Base-by-base conservation (phyloP, 768 basidiomycete species). In the Neoboletus subvelutipes region DNA sequence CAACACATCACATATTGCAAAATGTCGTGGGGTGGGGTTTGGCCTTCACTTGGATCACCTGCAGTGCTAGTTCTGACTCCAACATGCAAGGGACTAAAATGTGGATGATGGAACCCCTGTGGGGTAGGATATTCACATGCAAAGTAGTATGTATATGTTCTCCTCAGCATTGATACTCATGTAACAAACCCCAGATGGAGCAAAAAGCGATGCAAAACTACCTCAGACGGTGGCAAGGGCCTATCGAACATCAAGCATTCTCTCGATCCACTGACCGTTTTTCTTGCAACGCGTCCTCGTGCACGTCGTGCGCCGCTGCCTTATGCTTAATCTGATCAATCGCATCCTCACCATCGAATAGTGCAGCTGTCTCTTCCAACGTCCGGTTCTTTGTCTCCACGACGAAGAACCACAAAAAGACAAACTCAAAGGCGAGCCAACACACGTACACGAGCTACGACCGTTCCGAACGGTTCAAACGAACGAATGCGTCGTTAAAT, bases 351-450 rank as follows among this genome's bases (percentile, higher is more conserved):
- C 87, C 85, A 56, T 90, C 88, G 52, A 90, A 90, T 10, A 90
- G 71, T 6, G 80, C 82, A 0, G 87, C 82, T 0, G 88, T 90
- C 67, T 90, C 88, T 68, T 90, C 88, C 33, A 88, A 75, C 3
- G 87, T 88, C 40, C 81, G 54, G 45, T 67, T 17, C 60, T 61
- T 67, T 6, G 65, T 65, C 51, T 66, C 66, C 47, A 62, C 50
- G n/a, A 67, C 20, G 22, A 48, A 56, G 24, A 55, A 52, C 65
- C 51, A 59, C 37, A 57, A 42, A 31, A 48, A 59, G 42, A 56
- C 52, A 28, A 66, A 50, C 29, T 61, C 57, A 29, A 8, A 58
- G 11, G 45, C 54, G 41, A 64, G 56, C 64, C 64, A 67, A 37
- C 54, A 61, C 43, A 67, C 65, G 9, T 66, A 66, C 36, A 65